Conservation (phyloP, 805 yeast species). For the Spencermartinsiella europaea region DNA sequence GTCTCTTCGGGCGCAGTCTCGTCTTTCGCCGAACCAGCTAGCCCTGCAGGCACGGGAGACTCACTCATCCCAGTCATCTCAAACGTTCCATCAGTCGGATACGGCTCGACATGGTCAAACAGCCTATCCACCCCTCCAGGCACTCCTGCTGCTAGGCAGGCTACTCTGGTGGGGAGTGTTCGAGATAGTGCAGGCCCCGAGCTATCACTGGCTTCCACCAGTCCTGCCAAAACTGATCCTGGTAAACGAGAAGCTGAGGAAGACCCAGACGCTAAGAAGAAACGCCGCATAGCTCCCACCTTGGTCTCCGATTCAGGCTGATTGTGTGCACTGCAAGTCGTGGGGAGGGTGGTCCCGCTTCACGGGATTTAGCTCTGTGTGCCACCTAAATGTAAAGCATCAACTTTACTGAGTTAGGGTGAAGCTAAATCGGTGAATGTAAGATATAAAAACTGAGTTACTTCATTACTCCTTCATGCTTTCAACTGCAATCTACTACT, state of each 20-base stretch:
- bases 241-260: neutral
- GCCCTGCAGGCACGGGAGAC: slow-evolving; percentile 4
- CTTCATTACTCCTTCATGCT: too few relatives aligned
- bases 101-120: slow-evolving; percentile 11
- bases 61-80: slow-evolving; percentile 18
- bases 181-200: too few relatives aligned
- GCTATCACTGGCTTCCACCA: too few relatives aligned
- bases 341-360: too few relatives aligned
- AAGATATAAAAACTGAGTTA: too few relatives aligned
- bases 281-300: slow-evolving; percentile 37
- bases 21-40: slow-evolving; percentile 7
- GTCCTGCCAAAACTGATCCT: too few relatives aligned
- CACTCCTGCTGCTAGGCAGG: slow-evolving; percentile 10
- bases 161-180: neutral
- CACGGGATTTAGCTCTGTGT: too few relatives aligned
- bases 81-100: slow-evolving; percentile 18
- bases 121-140: slow-evolving; percentile 15
- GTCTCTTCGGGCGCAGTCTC: slow-evolving; percentile 5
- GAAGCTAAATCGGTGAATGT: too few relatives aligned
- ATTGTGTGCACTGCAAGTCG: too few relatives aligned
- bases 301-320: slow-evolving; percentile 25
- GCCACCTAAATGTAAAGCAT: too few relatives aligned
- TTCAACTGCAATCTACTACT: too few relatives aligned
- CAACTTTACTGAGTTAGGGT: too few relatives aligned
- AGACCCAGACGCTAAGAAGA: slow-evolving; percentile 24